These are phyloP conservation scores for Talaromyces thailandensis DNA, from an alignment of 495 filamentous ascomycete genomes.

Conservation along the genomic window DNA sequence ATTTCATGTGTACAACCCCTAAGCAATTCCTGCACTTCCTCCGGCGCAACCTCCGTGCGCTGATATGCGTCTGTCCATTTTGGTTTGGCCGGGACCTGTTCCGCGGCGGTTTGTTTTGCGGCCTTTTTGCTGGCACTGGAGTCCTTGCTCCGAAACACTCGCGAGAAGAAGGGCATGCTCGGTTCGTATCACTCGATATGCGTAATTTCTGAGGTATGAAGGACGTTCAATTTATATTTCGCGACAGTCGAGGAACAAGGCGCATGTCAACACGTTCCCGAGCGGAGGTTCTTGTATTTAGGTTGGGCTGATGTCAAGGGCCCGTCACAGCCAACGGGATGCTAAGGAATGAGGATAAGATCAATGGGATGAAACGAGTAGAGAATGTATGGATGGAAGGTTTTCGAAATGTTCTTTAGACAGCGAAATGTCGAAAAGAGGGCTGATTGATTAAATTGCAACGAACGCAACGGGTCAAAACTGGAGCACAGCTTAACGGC, in stretches of 20 bases:
- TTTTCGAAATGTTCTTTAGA: background rate
- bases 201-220: background rate
- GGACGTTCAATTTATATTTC: background rate
- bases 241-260: background rate
- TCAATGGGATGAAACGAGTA: background rate
- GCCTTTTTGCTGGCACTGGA: constrained; percentile 49
- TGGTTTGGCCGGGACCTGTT: constrained; percentile 52
- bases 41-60: constrained; percentile 74
- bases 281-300: background rate
- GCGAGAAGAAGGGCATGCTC: constrained; percentile 59
- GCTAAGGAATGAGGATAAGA: background rate
- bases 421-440: background rate
- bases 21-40: constrained; percentile 84
- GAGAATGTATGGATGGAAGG: background rate
- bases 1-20: constrained; percentile 79
- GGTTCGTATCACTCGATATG: background rate
- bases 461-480: background rate
- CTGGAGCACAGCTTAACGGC: background rate
- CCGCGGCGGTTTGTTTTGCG: constrained; percentile 39
- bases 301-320: constrained; percentile 8
- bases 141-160: constrained; percentile 63
- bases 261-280: background rate
- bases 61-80: constrained; percentile 86
- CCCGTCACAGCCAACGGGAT: constrained; percentile 2
- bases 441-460: background rate